A percentile compares a stretch with the other conserved stretches of the same genome.
Evolutionary conservation across 1,284 basidiomycete genomes (phyloP).

Genomic region (Ustilago xerochloae): DNA sequence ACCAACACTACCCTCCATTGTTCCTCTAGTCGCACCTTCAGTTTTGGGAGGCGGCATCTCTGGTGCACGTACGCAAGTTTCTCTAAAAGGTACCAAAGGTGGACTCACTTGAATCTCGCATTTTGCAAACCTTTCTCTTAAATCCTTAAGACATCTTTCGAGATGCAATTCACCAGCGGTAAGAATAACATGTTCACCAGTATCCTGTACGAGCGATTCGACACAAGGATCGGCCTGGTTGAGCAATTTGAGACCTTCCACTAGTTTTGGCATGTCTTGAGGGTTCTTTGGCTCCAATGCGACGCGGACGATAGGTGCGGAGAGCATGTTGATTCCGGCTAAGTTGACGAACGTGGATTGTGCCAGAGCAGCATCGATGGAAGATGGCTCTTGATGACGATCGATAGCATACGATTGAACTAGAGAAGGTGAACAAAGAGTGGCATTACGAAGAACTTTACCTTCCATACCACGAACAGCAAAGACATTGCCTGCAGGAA

Average conservation of each 20-base stretch:
- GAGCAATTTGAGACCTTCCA: constrained; percentile 86
- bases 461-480: constrained; percentile 91
- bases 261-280: constrained; percentile 87
- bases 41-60: constrained; percentile 91
- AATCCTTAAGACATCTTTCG: constrained; percentile 94
- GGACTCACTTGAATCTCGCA: constrained; percentile 92
- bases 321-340: constrained; percentile 60
- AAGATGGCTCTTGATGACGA: constrained; percentile 12
- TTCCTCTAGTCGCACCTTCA: constrained; percentile 79
- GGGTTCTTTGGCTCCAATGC: constrained; percentile 89
- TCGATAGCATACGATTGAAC: constrained; percentile 33
- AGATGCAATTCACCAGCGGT: constrained; percentile 96
- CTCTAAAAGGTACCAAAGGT: constrained; percentile 96
- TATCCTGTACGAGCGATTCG: constrained; percentile 94
- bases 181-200: constrained; percentile 96
- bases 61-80: constrained; percentile 78
- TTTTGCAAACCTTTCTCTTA: constrained; percentile 92
- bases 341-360: constrained; percentile 56
- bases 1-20: constrained; percentile 77
- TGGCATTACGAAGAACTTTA: constrained; percentile 89
- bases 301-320: constrained; percentile 90
- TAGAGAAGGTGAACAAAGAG: constrained; percentile 76
- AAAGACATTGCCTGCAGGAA: constrained; percentile 95
- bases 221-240: constrained; percentile 97
- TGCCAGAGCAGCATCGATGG: constrained; percentile 30